phyloP scores from a whole-genome alignment of 768 basidiomycete species.

The Terana coerulea region DNA sequence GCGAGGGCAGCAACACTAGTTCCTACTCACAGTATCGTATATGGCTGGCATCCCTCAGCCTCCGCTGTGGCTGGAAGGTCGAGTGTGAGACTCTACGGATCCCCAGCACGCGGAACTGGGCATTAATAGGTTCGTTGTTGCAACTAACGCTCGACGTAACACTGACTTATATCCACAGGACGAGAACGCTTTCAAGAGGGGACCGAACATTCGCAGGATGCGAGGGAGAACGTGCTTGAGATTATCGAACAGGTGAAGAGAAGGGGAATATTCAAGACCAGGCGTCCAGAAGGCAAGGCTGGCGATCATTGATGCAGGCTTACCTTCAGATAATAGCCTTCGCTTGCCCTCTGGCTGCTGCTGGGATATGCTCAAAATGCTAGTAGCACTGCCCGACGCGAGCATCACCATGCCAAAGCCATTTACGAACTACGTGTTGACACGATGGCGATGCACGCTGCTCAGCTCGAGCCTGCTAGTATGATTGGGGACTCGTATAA shows the following conservation, averaged over 20 bases:
- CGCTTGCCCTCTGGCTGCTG: too few species aligned
- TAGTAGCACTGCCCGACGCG: too few species aligned
- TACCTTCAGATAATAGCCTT: too few species aligned
- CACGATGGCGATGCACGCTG: too few species aligned
- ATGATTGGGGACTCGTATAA: too few species aligned
- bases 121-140: constrained; percentile 65
- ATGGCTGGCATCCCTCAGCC: constrained; percentile 74
- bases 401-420: too few species aligned
- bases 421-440: too few species aligned
- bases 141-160: too few species aligned
- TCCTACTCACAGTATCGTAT: constrained; percentile 82
- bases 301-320: constrained; percentile 34
- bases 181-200: constrained; percentile 6
- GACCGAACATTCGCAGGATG: constrained; percentile 27
- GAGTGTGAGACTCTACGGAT: constrained; percentile 87
- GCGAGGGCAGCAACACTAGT: constrained; percentile 54
- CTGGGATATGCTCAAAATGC: too few species aligned
- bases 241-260: constrained; percentile 55
- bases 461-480: too few species aligned
- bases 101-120: constrained; percentile 93
- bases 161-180: background rate
- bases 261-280: constrained; percentile 68
- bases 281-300: constrained; percentile 69
- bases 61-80: constrained; percentile 79
- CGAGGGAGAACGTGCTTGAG: constrained; percentile 39